Evolutionary conservation across 495 filamentous ascomycete genomes (phyloP), one percentile per base, ranked within the genome.

Genomic region (Trichoderma reesei): DNA sequence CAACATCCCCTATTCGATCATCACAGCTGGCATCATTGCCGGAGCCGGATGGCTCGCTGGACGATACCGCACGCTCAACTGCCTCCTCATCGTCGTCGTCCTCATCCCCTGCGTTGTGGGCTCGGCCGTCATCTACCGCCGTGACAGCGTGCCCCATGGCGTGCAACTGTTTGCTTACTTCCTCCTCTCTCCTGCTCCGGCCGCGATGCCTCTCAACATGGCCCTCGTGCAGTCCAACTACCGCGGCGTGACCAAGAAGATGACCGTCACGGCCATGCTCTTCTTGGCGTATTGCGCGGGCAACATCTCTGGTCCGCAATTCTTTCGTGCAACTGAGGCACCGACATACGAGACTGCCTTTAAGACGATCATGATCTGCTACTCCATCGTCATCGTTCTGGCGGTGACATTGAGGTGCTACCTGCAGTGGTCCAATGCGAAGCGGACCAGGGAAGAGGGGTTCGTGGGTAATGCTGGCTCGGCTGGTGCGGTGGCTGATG

Each of bases 211-310:
- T 5, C 64, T 77, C 0, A 68, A 72, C 13, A 59, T 77, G 34
- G 72, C 71, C 18, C 72, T 78, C 11, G 68, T 76, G 10, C 72
- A 74, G 62, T 82, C 80, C 20, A 90, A 90, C 68, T 81, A 88
- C 37, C 82, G 85, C 3, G 86, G 87, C 9, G 88, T 88, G 63
- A 90, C 87, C 5, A 90, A 90, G 77, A 90, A 90, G 72, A 89
- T 86, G 6, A 90, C 87, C 0, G 85, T 90, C 62, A 75, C 70
- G 3, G 73, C 70, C 2, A 39, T 91, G 26, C 86, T 88, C 60
- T 75, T 91, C 41, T 84, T 89, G 48, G 82, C 78, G 0, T 89
- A 88, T 67, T 88, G 85, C 67, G 78, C 75, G 1, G 83, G 84
- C 16, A 86, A 86, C 54, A 72, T 75, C n/a, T 63, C 66, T 48